Conservation (phyloP, 306 rosid genomes). For the Inga leiocalycina region DNA sequence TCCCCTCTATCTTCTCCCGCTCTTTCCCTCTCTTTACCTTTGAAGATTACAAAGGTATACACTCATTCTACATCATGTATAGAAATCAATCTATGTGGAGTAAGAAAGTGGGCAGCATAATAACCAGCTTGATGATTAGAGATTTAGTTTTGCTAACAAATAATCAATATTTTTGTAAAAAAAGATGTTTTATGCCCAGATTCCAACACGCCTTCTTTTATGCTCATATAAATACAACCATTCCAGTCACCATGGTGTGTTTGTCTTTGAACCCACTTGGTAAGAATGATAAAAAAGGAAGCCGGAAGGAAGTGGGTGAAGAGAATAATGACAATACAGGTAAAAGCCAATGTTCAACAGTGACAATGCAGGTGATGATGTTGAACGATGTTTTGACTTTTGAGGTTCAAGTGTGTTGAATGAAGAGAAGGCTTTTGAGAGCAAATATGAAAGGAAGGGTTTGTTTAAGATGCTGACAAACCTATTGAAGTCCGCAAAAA, state of each 20-base stretch:
- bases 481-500: neutral
- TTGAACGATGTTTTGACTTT: neutral
- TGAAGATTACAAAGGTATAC: too few species aligned
- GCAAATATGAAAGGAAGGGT: neutral
- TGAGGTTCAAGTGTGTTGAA: too few species aligned
- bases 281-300: too few species aligned
- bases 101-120: neutral
- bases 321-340: too few species aligned
- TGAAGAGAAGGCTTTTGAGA: too few species aligned
- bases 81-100: neutral
- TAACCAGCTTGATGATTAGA: neutral
- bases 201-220: neutral
- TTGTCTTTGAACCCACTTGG: too few species aligned
- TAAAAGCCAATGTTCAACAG: neutral
- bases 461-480: neutral
- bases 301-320: too few species aligned
- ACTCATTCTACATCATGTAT: neutral
- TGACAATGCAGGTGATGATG: neutral
- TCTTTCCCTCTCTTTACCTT: too few species aligned
- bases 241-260: neutral
- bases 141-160: neutral
- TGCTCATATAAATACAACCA: neutral
- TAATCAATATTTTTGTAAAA: neutral
- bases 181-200: too few species aligned
- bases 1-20: too few species aligned